Percentiles rank a stretch among this genome's conserved stretches.
Evolutionary conservation across 2,329 filamentous ascomycete genomes (phyloP).

Genomic region (Curvularia sp.): DNA sequence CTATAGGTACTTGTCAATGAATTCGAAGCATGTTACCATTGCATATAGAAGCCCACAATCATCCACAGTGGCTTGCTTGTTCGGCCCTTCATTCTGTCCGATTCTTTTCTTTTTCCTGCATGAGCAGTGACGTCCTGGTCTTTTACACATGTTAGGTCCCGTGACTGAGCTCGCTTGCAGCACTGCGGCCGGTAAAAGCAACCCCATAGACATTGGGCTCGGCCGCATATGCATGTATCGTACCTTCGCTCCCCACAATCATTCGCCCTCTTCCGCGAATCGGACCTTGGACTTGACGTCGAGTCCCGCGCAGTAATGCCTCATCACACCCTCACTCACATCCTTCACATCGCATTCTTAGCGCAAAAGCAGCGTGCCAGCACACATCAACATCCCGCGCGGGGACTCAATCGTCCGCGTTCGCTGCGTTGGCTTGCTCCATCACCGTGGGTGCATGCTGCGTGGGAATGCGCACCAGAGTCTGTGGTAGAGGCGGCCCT

Average conservation of each 20-base stretch:
- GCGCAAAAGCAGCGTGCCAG: constrained; percentile 15
- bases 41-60: constrained; percentile 3
- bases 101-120: neutral
- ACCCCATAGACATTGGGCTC: constrained; percentile 18
- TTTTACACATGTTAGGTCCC: neutral
- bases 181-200: constrained; percentile 11
- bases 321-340: constrained; percentile 8
- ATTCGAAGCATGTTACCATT: constrained; percentile 5
- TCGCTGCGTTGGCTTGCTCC: constrained; percentile 43
- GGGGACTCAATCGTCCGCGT: constrained; percentile 38
- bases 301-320: constrained; percentile 6
- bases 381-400: constrained; percentile 15
- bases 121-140: neutral
- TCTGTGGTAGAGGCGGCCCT: constrained; percentile 72
- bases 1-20: neutral
- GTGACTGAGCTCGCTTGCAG: constrained; percentile 11
- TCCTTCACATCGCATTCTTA: constrained; percentile 7
- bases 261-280: constrained; percentile 18
- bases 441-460: constrained; percentile 63
- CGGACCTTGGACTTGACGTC: constrained; percentile 10
- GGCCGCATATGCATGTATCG: constrained; percentile 17
- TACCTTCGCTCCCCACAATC: neutral
- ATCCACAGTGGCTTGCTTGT: neutral
- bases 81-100: neutral
- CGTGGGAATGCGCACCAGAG: constrained; percentile 82